Evolutionary conservation across 23 red algal species (phyloP).

Genomic region (Cyanidium caldarium): DNA sequence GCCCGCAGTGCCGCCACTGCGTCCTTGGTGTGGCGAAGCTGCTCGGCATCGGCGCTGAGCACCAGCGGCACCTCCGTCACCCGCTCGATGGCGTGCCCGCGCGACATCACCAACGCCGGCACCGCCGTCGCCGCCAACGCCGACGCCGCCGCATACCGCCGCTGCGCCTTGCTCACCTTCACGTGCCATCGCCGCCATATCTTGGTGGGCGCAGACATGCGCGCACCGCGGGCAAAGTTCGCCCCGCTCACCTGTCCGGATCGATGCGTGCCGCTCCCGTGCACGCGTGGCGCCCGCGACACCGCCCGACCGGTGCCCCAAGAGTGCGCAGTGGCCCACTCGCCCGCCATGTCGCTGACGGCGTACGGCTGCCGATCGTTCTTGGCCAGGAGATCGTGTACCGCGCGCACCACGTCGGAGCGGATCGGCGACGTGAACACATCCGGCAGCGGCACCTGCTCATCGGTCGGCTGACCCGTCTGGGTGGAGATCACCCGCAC

Average conservation of each 20-base stretch:
- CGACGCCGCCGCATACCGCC: constrained; percentile 67
- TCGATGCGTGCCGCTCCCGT: constrained; percentile 90
- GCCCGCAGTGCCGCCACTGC: constrained; percentile 55
- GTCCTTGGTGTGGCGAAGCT: constrained; percentile 45
- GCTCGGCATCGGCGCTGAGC: constrained; percentile 29
- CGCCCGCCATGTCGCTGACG: constrained; percentile 61
- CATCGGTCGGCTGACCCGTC: background rate
- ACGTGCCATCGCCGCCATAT: constrained; percentile 96
- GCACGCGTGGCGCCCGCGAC: constrained; percentile 85
- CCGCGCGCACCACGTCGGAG: constrained; percentile 70
- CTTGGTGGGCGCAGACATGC: constrained; percentile 87
- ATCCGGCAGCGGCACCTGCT: constrained; percentile 37
- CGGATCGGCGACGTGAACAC: constrained; percentile 89
- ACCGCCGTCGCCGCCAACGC: constrained; percentile 76
- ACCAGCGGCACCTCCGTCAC: constrained; percentile 87
- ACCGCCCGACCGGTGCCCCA: constrained; percentile 98
- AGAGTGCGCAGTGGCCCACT: constrained; percentile 86
- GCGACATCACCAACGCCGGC: constrained; percentile 75
- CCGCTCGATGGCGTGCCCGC: constrained; percentile 77
- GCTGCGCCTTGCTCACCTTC: constrained; percentile 59
- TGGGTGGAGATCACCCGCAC: constrained; percentile 13
- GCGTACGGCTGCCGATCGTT: constrained; percentile 92
- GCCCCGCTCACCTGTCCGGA: constrained; percentile 89
- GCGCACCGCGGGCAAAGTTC: constrained; percentile 92
- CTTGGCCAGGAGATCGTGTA: constrained; percentile 83